Evolutionary conservation across 257 asterid species (phyloP), one percentile per base, ranked within the genome.

Genomic region (Cordia subcordata): DNA sequence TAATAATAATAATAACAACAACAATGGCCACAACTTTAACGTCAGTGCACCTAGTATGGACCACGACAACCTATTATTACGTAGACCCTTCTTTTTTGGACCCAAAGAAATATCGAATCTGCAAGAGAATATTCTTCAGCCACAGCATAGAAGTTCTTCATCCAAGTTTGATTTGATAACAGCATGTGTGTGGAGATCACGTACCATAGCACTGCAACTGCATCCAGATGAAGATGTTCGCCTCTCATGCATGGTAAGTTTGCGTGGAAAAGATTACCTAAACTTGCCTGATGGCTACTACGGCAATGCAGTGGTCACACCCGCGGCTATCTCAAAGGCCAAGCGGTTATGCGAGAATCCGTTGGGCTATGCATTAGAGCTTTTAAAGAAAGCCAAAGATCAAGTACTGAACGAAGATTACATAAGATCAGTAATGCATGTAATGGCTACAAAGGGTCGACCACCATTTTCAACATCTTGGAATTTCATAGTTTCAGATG

Each of bases 11-110:
- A 33, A 49, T 16, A 13, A 13, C 5, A 4, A 1, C 49, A 38
- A 8, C 6, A 21, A 32, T 6, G 13, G 8, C 12, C 0, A 5
- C 8, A 8, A 0, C 0, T 17, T 49, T 13, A 35, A 53, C 38
- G 6, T 27, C 35, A 27, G 3, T 27, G 6, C 4, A 3, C 35
- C 3, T 27, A 27, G 3, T 6, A 27, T 27, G 35, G 39, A 4
- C 15, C 38, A 23, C 12, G 45, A 21, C 38, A 22, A 27, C 44
- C 8, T 63, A 10, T 12, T 63, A 10, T 12, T 53, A n/a, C 47
- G 23, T 4, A 13, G 23, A 40, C 22, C 45, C 1, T 63, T 63
- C 46, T 39, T 63, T 17, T 53, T 63, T 13, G 68, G 68, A 10
- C 55, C 61, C 0, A 45, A 42, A 23, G 61, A 53, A 15, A 42